These are phyloP conservation scores for Alternaria solani DNA, from an alignment of 2,329 filamentous ascomycete species.

Conservation along the genomic window DNA sequence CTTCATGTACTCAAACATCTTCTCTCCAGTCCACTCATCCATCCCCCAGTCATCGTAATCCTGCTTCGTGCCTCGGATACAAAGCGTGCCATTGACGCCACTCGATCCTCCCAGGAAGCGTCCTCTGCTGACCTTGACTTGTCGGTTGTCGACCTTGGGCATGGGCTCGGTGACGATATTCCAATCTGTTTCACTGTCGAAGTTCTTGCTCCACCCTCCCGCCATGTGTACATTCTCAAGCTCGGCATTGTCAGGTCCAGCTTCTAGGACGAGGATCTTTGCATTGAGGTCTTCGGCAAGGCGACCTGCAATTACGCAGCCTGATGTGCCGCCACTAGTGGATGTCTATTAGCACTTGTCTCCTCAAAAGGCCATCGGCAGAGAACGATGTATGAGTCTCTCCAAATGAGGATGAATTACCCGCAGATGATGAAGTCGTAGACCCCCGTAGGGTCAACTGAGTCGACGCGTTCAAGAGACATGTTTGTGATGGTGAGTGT, in stretches of 20 bases:
- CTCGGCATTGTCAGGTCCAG: slow-evolving; percentile 55
- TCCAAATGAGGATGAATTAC: slow-evolving; percentile 8
- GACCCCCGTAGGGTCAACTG: slow-evolving; percentile 24
- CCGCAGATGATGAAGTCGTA: slow-evolving; percentile 42
- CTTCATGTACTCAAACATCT: slow-evolving; percentile 65
- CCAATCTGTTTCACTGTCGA: slow-evolving; percentile 62
- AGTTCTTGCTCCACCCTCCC: slow-evolving; percentile 58
- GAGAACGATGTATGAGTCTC: not conserved
- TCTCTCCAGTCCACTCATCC: slow-evolving; percentile 64
- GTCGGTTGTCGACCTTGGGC: slow-evolving; percentile 52
- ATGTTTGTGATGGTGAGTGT: slow-evolving; percentile 9
- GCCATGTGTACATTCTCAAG: slow-evolving; percentile 62
- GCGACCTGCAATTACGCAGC: slow-evolving; percentile 59
- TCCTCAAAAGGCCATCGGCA: no score
- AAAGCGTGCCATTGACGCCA: slow-evolving; percentile 61
- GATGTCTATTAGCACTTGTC: not conserved
- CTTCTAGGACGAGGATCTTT: slow-evolving; percentile 57
- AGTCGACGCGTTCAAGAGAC: slow-evolving; percentile 30
- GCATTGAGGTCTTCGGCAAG: slow-evolving; percentile 56
- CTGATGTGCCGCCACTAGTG: slow-evolving; percentile 57
- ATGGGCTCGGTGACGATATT: slow-evolving; percentile 57
- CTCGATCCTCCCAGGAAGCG: slow-evolving; percentile 61
- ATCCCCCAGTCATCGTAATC: slow-evolving; percentile 65
- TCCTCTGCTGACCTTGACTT: slow-evolving; percentile 59
- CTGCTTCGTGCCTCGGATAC: slow-evolving; percentile 59